Conservation (phyloP, 1,139 yeast genomes). For the Hyphopichia pseudoburtonii region DNA sequence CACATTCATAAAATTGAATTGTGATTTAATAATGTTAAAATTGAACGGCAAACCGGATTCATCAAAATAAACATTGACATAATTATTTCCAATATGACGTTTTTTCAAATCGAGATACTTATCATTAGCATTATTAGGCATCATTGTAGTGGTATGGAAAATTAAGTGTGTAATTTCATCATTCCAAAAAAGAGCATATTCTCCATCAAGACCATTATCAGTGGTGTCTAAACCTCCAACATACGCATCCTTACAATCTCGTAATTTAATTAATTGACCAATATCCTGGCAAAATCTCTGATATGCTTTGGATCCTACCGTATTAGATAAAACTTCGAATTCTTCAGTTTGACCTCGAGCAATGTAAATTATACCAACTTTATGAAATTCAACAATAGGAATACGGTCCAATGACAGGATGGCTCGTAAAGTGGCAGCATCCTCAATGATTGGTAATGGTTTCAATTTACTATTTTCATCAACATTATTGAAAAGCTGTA, state of each 20-base stretch:
- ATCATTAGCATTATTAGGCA: constrained; percentile 57
- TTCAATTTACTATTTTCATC: constrained; percentile 19
- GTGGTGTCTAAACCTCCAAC: constrained; percentile 84
- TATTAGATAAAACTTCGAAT: constrained; percentile 61
- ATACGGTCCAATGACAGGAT: constrained; percentile 67
- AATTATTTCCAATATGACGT: constrained; percentile 83
- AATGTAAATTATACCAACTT: constrained; percentile 74
- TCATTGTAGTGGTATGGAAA: constrained; percentile 78
- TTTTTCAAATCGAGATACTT: constrained; percentile 58
- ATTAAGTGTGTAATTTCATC: constrained; percentile 71
- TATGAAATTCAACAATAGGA: constrained; percentile 78
- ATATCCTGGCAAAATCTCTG: constrained; percentile 56
- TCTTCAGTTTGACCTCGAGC: constrained; percentile 68
- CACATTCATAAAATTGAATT: constrained; percentile 79
- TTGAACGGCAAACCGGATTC: constrained; percentile 68
- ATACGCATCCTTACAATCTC: constrained; percentile 56
- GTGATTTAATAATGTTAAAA: constrained; percentile 71
- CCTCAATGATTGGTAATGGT: constrained; percentile 45
- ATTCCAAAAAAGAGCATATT: constrained; percentile 71
- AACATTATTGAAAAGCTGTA: constrained; percentile 32
- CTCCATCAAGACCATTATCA: constrained; percentile 69
- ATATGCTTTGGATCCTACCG: constrained; percentile 64
- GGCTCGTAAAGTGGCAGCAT: constrained; percentile 56
- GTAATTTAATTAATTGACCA: constrained; percentile 60
- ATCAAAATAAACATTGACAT: constrained; percentile 77